Conservation (phyloP, 441 rosid species). For the Pelargonium cotyledonis region DNA sequence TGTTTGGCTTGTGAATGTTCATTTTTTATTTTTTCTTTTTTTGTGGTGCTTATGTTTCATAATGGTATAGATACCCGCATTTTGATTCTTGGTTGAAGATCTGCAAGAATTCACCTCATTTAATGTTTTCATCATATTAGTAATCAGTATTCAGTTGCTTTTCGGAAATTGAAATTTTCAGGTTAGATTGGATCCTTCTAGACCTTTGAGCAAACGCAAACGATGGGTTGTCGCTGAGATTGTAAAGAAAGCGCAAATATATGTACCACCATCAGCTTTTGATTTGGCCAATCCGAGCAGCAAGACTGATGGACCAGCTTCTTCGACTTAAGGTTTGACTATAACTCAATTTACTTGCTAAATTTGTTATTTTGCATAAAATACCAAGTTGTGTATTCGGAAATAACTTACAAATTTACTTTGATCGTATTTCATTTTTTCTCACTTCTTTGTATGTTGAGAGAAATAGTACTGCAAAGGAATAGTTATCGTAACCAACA, state of each 20-base stretch:
- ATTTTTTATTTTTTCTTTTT: neutral
- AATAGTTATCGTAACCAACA: too few relatives aligned
- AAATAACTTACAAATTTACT: neutral
- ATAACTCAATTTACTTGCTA: neutral
- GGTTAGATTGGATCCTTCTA: constrained; percentile 85
- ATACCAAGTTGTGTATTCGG: neutral
- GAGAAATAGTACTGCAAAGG: too few relatives aligned
- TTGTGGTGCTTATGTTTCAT: neutral
- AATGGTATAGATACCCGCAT: neutral
- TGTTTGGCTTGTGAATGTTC: neutral
- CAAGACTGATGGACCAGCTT: neutral
- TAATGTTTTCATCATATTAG: neutral
- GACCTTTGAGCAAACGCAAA: constrained; percentile 85
- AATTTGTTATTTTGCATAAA: neutral
- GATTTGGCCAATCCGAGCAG: constrained; percentile 9
- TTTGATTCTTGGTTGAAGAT: neutral
- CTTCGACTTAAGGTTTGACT: constrained; percentile 4
- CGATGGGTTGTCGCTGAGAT: constrained; percentile 37
- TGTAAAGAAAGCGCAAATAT: constrained; percentile 65
- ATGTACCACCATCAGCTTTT: constrained; percentile 43
- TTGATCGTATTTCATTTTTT: neutral
- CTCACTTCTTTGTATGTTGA: neutral
- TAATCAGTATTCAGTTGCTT: neutral
- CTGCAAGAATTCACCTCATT: neutral
- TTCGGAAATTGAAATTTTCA: constrained; percentile 15